Conservation (phyloP, 1,284 basidiomycete genomes). For the Athelia psychrophila region DNA sequence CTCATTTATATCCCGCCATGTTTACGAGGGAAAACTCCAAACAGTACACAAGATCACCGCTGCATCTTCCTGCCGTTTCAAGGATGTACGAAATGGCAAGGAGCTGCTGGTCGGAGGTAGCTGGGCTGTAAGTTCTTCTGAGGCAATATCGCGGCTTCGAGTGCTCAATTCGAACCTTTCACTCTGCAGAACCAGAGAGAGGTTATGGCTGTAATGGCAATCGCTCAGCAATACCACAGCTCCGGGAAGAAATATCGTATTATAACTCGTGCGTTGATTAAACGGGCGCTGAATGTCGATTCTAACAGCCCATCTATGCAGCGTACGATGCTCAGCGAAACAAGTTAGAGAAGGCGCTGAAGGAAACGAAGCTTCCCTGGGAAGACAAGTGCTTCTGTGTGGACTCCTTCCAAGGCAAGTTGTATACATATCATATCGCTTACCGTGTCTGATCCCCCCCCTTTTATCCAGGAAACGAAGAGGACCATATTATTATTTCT, state of each 20-base stretch:
- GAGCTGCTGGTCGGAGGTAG: conserved; percentile 19
- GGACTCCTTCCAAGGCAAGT: conserved; percentile 4
- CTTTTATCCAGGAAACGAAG: conserved; percentile 19
- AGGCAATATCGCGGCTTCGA: not conserved
- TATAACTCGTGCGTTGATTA: conserved; percentile 18
- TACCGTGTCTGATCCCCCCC: not conserved
- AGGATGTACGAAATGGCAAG: conserved; percentile 21
- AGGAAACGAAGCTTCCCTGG: not conserved
- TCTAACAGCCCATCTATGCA: conserved; percentile 4
- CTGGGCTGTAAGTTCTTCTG: conserved; percentile 19
- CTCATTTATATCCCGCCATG: conserved; percentile 40
- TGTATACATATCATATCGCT: not conserved
- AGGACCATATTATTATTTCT: conserved; percentile 58
- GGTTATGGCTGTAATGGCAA: conserved; percentile 15
- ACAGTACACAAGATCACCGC: conserved; percentile 13
- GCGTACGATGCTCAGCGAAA: conserved; percentile 2
- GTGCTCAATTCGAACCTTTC: not conserved
- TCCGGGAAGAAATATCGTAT: conserved; percentile 16
- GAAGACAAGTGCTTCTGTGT: conserved; percentile 4
- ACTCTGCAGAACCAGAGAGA: conserved; percentile 26
- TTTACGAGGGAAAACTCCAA: conserved; percentile 33
- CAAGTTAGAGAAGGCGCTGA: not conserved
- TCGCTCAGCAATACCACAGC: conserved; percentile 14
- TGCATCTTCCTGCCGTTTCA: conserved; percentile 18
- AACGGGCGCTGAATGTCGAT: not conserved